phyloP scores from a whole-genome alignment of 768 basidiomycete species.

The Leccinum fibrillosum region DNA sequence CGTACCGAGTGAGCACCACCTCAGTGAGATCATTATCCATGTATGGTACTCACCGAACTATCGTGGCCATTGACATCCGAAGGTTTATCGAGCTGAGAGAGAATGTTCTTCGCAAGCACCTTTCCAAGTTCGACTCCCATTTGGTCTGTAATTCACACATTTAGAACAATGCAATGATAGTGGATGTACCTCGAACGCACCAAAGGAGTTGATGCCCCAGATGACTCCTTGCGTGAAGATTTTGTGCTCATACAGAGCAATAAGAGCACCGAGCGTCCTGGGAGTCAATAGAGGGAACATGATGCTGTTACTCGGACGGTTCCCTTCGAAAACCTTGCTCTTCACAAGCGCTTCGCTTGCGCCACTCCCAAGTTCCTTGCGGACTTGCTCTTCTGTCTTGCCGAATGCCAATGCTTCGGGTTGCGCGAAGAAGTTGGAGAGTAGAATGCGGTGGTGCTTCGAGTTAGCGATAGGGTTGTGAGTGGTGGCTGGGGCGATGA shows the following conservation, averaged over 20 bases:
- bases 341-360: slow-evolving; percentile 86
- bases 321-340: slow-evolving; percentile 98
- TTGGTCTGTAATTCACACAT: slow-evolving; percentile 60
- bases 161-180: neutral
- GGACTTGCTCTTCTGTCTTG: slow-evolving; percentile 89
- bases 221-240: slow-evolving; percentile 97
- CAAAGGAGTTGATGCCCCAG: slow-evolving; percentile 99
- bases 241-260: slow-evolving; percentile 97
- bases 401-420: slow-evolving; percentile 98
- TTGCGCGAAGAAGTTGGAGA: slow-evolving; percentile 98
- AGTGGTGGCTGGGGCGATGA: slow-evolving; percentile 84
- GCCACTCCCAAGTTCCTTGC: slow-evolving; percentile 59
- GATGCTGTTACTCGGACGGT: slow-evolving; percentile 94
- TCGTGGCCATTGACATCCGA: slow-evolving; percentile 86
- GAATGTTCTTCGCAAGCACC: slow-evolving; percentile 93
- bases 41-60: slow-evolving; percentile 52
- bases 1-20: slow-evolving; percentile 2
- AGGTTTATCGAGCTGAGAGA: slow-evolving; percentile 79
- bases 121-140: slow-evolving; percentile 99
- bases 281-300: slow-evolving; percentile 93
- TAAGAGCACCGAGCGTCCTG: slow-evolving; percentile 79
- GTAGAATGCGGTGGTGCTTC: slow-evolving; percentile 95
- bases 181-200: slow-evolving; percentile 38
- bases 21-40: neutral
- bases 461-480: slow-evolving; percentile 86